Base-by-base conservation (phyloP, 352 stramenopile genomes). In the Globisporangium paroecandrum region DNA sequence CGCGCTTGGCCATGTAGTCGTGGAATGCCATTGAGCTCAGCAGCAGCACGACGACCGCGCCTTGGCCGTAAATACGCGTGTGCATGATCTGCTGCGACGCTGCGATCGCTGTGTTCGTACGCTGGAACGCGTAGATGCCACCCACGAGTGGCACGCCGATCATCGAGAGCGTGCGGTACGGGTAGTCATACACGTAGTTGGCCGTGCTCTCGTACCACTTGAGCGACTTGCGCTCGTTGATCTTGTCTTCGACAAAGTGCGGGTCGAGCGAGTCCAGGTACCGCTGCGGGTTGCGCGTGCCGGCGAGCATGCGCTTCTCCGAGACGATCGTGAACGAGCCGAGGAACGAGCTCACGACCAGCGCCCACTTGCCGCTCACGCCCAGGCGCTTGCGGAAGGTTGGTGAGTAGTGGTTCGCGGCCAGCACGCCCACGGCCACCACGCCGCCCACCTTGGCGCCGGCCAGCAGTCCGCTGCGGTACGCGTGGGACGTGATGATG, bases 31-130 rank as follows among this genome's bases (percentile, higher is more conserved):
- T 95, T 57, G 87, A 88, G 70, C 78, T 75, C 29, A 95, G 70
- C 62, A 95, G 74, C 60, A 95, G 55, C 32, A 89, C 72, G 3
- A 95, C 83, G 1, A 91, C 79, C 0, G 83, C 72, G 22, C 72
- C 77, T 58, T 95, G 87, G 58, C 87, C 85, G 74, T 95, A 95
- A 60, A 95, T 89, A 64, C 87, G 85, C 55, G 87, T 90, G 76
- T 93, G 80, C 87, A 95, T 95, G 71, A 95, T 88, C 84, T 93
- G 82, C 77, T 95, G 87, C 66, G 87, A 93, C 7, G 69, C 53
- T 47, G 79, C 77, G 71, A 95, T 88, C 57, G 75, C 76, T 69
- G 76, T 82, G 76, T 95, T 93, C 56, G 85, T 69, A 62, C 76
- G 74, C 75, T 95, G 87, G 64, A 79, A 86, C 22, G 75, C 65